These are phyloP conservation scores for Camellia granthamiana DNA, from an alignment of 148 eudicot genomes.

Conservation along the genomic window DNA sequence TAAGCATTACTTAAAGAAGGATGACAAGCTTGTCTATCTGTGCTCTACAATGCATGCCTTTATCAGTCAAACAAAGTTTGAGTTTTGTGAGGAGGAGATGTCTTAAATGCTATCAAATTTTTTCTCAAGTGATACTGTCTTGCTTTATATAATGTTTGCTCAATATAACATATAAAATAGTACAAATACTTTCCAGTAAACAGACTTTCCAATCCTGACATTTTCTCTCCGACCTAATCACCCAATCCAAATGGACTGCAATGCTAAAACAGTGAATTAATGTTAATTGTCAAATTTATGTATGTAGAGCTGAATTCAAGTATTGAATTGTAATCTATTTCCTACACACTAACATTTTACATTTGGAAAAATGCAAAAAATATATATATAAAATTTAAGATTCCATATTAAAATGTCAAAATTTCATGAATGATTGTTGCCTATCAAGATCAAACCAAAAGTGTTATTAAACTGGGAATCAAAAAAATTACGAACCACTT, in stretches of 20 bases:
- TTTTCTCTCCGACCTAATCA: too few relatives aligned
- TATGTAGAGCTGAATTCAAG: neutral
- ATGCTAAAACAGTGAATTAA: too few relatives aligned
- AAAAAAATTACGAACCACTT: neutral
- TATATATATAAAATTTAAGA: neutral
- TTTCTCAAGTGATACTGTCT: neutral
- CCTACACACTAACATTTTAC: neutral
- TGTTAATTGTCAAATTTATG: too few relatives aligned
- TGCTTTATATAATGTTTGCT: neutral
- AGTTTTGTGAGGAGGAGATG: neutral
- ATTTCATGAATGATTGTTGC: neutral
- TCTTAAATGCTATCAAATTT: constrained; percentile 1
- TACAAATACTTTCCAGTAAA: neutral
- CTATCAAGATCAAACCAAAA: neutral
- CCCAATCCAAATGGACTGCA: too few relatives aligned
- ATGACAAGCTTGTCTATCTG: neutral
- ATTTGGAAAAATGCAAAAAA: neutral
- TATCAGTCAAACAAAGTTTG: neutral
- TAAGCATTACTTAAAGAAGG: neutral
- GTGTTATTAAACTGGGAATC: neutral
- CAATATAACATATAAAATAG: neutral
- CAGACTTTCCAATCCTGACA: neutral
- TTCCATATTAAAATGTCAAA: neutral
- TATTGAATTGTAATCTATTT: neutral
- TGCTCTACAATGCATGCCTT: neutral